Conservation (phyloP, 2,329 filamentous ascomycete genomes). For the Cladosporium sp. region DNA sequence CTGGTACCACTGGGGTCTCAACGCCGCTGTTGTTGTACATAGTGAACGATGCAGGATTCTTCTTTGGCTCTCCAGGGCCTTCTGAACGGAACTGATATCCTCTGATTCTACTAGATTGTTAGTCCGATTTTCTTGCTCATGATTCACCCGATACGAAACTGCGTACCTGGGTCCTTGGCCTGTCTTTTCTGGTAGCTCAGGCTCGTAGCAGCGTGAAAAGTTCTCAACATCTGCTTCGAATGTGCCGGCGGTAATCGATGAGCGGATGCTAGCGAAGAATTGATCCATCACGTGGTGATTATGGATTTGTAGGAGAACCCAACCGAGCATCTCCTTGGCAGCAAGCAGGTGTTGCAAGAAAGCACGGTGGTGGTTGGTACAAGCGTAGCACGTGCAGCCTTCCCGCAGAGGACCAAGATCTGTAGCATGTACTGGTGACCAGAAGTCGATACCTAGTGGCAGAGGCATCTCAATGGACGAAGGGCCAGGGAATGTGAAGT, state of each 20-base stretch:
- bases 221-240: slow-evolving; percentile 52
- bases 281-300: slow-evolving; percentile 69
- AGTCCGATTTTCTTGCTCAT: background rate
- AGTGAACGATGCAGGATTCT: slow-evolving; percentile 66
- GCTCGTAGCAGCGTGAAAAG: slow-evolving; percentile 67
- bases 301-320: slow-evolving; percentile 88
- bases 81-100: slow-evolving; percentile 78
- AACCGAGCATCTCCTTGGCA: slow-evolving; percentile 94
- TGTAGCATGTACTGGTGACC: slow-evolving; percentile 57
- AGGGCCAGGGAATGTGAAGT: slow-evolving; percentile 66
- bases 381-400: slow-evolving; percentile 76
- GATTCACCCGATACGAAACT: too few relatives aligned
- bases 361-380: slow-evolving; percentile 76
- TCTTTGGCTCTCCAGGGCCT: slow-evolving; percentile 58
- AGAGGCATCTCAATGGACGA: slow-evolving; percentile 32
- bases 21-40: slow-evolving; percentile 52
- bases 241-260: slow-evolving; percentile 54
- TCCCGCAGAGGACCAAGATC: slow-evolving; percentile 59
- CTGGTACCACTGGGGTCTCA: slow-evolving; percentile 45
- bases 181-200: slow-evolving; percentile 66
- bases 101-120: slow-evolving; percentile 49
- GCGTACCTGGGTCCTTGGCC: slow-evolving; percentile 68
- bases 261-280: slow-evolving; percentile 71
- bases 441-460: slow-evolving; percentile 74
- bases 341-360: slow-evolving; percentile 83